Evolutionary conservation across 2,329 filamentous ascomycete genomes (phyloP).

Genomic region (Colletotrichum scovillei): DNA sequence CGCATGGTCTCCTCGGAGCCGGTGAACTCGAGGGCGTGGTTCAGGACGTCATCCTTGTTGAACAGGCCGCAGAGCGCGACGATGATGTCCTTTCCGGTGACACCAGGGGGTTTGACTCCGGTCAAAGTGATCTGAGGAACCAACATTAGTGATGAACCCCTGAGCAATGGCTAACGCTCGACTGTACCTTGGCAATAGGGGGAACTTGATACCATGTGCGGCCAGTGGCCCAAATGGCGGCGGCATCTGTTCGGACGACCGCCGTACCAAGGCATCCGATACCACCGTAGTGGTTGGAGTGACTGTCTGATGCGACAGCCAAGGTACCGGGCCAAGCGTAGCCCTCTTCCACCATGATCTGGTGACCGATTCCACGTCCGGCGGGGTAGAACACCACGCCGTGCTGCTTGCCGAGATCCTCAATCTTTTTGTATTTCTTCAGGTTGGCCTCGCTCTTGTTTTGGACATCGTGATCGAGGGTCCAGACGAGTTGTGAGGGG

Average conservation of each 20-base stretch:
- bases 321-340: conserved; percentile 86
- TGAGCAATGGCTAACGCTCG: background rate
- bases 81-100: conserved; percentile 95
- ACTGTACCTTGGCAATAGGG: conserved; percentile 72
- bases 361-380: conserved; percentile 84
- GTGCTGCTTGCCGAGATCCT: conserved; percentile 83
- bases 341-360: conserved; percentile 91
- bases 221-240: conserved; percentile 85
- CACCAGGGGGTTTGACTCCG: conserved; percentile 79
- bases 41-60: conserved; percentile 87
- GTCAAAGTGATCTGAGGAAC: conserved; percentile 72
- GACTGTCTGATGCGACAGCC: conserved; percentile 81
- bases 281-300: conserved; percentile 87
- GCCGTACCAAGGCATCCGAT: conserved; percentile 82
- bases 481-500: conserved; percentile 81
- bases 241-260: conserved; percentile 88
- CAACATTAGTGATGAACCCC: background rate
- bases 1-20: conserved; percentile 82
- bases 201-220: conserved; percentile 92
- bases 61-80: conserved; percentile 89
- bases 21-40: conserved; percentile 90
- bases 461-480: conserved; percentile 89
- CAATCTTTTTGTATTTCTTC: conserved; percentile 84
- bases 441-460: conserved; percentile 83
- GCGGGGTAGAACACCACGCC: conserved; percentile 83